A percentile compares a stretch with the other conserved stretches of the same genome.
Conservation (phyloP, 176 grass and related monocot genomes). For the Musa troglodytarum region DNA sequence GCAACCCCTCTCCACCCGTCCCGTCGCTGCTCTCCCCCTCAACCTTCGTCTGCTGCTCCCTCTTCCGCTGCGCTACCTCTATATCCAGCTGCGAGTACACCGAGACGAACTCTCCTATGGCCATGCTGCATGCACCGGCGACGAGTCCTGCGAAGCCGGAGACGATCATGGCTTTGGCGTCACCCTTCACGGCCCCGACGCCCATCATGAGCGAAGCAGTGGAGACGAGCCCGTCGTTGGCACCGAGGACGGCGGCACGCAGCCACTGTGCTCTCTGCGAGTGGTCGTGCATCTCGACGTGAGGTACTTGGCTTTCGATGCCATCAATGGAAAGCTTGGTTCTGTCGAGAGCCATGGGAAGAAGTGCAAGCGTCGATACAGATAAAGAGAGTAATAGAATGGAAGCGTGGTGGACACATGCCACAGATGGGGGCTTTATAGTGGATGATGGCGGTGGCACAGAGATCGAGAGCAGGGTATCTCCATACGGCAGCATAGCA, state of each 20-base stretch:
- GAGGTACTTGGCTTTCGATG: neutral
- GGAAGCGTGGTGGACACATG: constrained; percentile 37
- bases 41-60: neutral
- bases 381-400: neutral
- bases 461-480: too few relatives aligned
- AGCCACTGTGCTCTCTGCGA: constrained; percentile 42
- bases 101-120: constrained; percentile 35
- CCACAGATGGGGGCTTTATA: constrained; percentile 13
- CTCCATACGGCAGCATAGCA: too few relatives aligned
- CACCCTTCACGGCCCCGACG: constrained; percentile 40
- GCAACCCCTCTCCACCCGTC: neutral
- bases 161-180: constrained; percentile 29
- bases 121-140: constrained; percentile 44
- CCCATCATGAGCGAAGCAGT: constrained; percentile 57
- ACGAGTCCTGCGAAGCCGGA: constrained; percentile 51
- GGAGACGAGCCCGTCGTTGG: constrained; percentile 61
- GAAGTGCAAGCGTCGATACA: neutral
- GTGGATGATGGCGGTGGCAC: neutral
- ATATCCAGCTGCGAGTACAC: constrained; percentile 51
- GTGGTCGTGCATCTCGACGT: constrained; percentile 2
- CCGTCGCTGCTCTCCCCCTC: neutral
- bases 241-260: constrained; percentile 55
- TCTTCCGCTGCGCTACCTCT: constrained; percentile 36
- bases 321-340: constrained; percentile 38
- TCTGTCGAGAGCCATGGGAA: constrained; percentile 25